These are phyloP conservation scores for Hypoxylon sp. DNA, from an alignment of 2,329 filamentous ascomycete species.

Conservation along the genomic window DNA sequence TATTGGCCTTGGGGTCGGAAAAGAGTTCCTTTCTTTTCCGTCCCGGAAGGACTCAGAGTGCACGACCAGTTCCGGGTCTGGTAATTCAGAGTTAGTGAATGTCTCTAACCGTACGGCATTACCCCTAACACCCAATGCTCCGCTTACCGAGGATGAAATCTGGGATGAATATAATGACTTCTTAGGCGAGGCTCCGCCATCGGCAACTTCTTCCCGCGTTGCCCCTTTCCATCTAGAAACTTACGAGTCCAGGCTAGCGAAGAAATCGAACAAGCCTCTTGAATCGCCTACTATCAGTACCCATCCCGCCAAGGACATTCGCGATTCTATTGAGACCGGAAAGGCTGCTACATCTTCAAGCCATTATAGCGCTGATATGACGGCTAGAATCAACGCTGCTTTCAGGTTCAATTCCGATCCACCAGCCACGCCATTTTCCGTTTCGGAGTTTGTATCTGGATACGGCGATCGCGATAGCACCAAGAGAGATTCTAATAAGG, in stretches of 20 bases:
- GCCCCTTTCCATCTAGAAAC: slow-evolving; percentile 70
- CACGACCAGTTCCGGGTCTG: slow-evolving; percentile 71
- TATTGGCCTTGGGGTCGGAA: slow-evolving; percentile 52
- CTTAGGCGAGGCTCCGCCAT: slow-evolving; percentile 74
- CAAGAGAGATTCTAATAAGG: slow-evolving; percentile 42
- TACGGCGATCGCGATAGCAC: slow-evolving; percentile 58
- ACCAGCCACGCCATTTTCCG: slow-evolving; percentile 62
- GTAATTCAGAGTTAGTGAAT: slow-evolving; percentile 75
- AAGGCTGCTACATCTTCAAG: slow-evolving; percentile 63
- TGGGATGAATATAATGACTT: slow-evolving; percentile 97
- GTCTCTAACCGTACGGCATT: slow-evolving; percentile 76
- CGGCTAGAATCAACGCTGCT: slow-evolving; percentile 65
- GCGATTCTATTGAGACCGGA: slow-evolving; percentile 55
- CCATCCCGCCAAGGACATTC: slow-evolving; percentile 50
- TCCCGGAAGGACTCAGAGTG: slow-evolving; percentile 79
- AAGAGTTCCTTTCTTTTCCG: slow-evolving; percentile 82
- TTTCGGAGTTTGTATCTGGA: slow-evolving; percentile 61
- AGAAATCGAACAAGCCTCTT: slow-evolving; percentile 56
- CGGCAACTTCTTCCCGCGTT: slow-evolving; percentile 70
- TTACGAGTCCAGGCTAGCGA: slow-evolving; percentile 59
- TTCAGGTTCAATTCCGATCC: slow-evolving; percentile 60
- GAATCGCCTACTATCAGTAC: slow-evolving; percentile 65
- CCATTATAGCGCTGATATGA: slow-evolving; percentile 69
- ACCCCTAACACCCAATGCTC: slow-evolving; percentile 73
- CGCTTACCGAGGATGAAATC: slow-evolving; percentile 84